phyloP scores from a whole-genome alignment of 2,329 filamentous ascomycete genomes.

The Ceratocystis smalleyi region DNA sequence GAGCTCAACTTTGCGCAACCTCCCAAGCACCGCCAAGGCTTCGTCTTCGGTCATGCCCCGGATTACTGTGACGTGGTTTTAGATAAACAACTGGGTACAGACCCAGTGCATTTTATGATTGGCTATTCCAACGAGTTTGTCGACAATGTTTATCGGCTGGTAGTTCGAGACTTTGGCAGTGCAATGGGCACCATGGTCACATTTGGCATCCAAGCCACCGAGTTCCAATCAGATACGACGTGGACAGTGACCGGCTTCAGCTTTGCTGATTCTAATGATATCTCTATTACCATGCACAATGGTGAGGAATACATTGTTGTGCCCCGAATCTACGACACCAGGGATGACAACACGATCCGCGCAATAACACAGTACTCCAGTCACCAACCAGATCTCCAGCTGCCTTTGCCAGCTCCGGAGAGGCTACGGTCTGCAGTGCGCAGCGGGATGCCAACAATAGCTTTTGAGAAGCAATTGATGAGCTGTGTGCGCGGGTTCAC shows the following conservation, averaged over 20 bases:
- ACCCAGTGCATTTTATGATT: constrained; percentile 6
- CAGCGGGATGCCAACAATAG: not conserved
- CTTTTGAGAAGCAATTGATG: constrained; percentile 4
- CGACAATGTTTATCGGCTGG: constrained; percentile 2
- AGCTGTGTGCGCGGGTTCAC: not conserved
- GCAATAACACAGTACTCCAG: not conserved
- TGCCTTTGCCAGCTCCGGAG: not conserved
- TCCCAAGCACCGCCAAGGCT: constrained; percentile 7
- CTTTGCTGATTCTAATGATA: constrained; percentile 4
- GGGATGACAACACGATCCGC: not conserved
- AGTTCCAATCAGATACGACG: not conserved
- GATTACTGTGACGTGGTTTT: constrained; percentile 2
- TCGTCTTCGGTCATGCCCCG: not conserved
- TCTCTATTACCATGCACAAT: not conserved
- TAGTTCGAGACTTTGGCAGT: constrained; percentile 3
- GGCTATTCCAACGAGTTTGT: constrained; percentile 1
- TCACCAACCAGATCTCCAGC: not conserved
- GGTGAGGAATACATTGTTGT: constrained; percentile 8
- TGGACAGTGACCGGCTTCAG: constrained; percentile 8
- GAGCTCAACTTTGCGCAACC: constrained; percentile 4
- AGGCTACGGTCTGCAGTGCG: not conserved
- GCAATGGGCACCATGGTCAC: not conserved
- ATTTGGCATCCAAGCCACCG: constrained; percentile 2
- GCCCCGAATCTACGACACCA: constrained; percentile 2
- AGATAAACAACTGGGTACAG: not conserved